A percentile compares a stretch with the other conserved stretches of the same genome.
Conservation (phyloP, 2,329 filamentous ascomycete species). For the Xylariales sp. region DNA sequence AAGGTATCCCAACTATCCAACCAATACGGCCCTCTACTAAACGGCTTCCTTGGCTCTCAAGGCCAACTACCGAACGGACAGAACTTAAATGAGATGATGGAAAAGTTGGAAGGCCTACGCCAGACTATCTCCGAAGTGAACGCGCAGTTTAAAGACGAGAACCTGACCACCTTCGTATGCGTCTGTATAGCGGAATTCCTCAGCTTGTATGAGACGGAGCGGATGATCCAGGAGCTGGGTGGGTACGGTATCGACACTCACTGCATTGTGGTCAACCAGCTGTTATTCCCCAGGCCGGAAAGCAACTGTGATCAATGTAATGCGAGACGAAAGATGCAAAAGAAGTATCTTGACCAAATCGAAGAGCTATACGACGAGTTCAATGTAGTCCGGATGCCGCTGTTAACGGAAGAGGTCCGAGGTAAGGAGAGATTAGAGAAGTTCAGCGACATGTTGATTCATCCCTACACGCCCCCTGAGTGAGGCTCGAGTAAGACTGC, state of each 20-base stretch:
- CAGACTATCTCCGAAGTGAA: constrained; percentile 97
- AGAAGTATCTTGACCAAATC: constrained; percentile 98
- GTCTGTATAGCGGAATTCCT: constrained; percentile 99
- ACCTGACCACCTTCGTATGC: constrained; percentile 96
- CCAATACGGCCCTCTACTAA: constrained; percentile 96
- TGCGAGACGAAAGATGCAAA: constrained; percentile 96
- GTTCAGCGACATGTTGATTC: constrained; percentile 87
- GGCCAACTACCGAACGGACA: constrained; percentile 86
- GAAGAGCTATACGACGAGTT: constrained; percentile 99
- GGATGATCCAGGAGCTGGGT: constrained; percentile 98
- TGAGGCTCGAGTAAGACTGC: constrained; percentile 28
- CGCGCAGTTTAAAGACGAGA: constrained; percentile 96
- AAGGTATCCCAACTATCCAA: constrained; percentile 94
- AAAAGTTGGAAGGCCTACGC: constrained; percentile 93
- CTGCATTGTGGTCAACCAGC: constrained; percentile 97
- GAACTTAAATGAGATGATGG: constrained; percentile 89
- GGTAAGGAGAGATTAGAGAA: constrained; percentile 94
- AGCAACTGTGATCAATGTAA: constrained; percentile 96
- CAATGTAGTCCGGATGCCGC: constrained; percentile 98
- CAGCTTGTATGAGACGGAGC: constrained; percentile 96
- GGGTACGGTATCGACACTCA: constrained; percentile 96
- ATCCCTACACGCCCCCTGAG: constrained; percentile 77
- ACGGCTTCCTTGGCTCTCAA: constrained; percentile 86
- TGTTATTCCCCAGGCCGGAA: constrained; percentile 88
- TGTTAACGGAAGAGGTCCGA: constrained; percentile 93